These are phyloP conservation scores for Talaromyces trachyspermus DNA, from an alignment of 495 filamentous ascomycete genomes.

Conservation along the genomic window DNA sequence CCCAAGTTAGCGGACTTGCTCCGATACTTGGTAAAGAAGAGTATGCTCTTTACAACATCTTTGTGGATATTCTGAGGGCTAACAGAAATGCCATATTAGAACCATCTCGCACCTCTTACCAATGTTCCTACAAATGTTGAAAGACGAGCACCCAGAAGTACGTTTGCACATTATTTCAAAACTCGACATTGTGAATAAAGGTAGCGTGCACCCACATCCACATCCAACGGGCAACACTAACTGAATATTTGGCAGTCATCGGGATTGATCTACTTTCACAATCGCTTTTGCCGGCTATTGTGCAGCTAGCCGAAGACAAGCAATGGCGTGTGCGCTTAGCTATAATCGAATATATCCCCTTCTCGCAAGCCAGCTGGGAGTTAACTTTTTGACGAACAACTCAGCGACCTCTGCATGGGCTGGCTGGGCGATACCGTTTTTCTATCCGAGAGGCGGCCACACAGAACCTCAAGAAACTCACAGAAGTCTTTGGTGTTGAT, in stretches of 20 bases:
- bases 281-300: conserved; percentile 94
- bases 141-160: conserved; percentile 98
- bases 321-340: conserved; percentile 97
- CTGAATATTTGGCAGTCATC: too few species aligned
- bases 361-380: conserved; percentile 89
- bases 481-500: conserved; percentile 94
- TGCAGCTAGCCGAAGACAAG: conserved; percentile 96
- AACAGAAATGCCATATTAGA: conserved; percentile 35
- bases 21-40: conserved; percentile 97
- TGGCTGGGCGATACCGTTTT: conserved; percentile 99
- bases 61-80: conserved; percentile 5
- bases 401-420: conserved; percentile 92
- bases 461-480: conserved; percentile 94
- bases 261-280: conserved; percentile 95
- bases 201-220: conserved; percentile 33
- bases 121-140: conserved; percentile 99
- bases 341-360: conserved; percentile 99
- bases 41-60: conserved; percentile 46
- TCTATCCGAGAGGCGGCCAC: conserved; percentile 96
- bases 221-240: background rate
- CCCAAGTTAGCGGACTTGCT: conserved; percentile 93
- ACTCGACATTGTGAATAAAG: conserved; percentile 94
- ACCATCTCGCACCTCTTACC: conserved; percentile 94
- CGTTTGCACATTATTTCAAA: conserved; percentile 98
- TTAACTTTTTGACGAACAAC: conserved; percentile 98